Evolutionary conservation across 768 basidiomycete species (phyloP).

Genomic region (Neoboletus subvelutipes): DNA sequence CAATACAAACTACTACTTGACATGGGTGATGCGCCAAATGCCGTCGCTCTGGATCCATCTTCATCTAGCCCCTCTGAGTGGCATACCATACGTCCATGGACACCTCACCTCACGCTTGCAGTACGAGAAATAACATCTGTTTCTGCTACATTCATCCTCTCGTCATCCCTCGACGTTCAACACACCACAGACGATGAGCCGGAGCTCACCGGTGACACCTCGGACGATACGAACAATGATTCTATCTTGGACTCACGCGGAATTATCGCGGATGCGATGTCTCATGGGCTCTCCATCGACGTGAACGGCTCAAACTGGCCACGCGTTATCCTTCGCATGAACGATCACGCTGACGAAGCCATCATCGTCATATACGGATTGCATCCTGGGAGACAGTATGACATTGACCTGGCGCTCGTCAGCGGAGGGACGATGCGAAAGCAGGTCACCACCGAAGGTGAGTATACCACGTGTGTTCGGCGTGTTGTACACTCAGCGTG

Average conservation of each 20-base stretch:
- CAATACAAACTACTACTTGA: neutral
- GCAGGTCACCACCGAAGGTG: constrained; percentile 69
- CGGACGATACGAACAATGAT: constrained; percentile 37
- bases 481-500: constrained; percentile 7
- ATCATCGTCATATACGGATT: constrained; percentile 90
- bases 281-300: constrained; percentile 74
- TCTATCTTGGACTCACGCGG: constrained; percentile 35
- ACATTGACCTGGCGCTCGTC: constrained; percentile 79
- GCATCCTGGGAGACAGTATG: constrained; percentile 86
- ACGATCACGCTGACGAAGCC: constrained; percentile 81
- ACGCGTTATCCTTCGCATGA: constrained; percentile 73
- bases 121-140: constrained; percentile 85
- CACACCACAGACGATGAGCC: constrained; percentile 24
- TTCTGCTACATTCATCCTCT: constrained; percentile 72
- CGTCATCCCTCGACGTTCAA: constrained; percentile 45
- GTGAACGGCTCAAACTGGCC: constrained; percentile 82
- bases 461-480: constrained; percentile 20
- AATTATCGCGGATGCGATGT: constrained; percentile 64
- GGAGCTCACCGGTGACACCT: constrained; percentile 32
- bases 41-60: constrained; percentile 12
- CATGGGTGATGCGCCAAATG: constrained; percentile 19
- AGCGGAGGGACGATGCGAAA: constrained; percentile 59
- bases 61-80: constrained; percentile 40
- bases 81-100: constrained; percentile 78
- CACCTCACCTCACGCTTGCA: constrained; percentile 63